These are phyloP conservation scores for Erythrobasidium hasegawianum DNA, from an alignment of 1,284 basidiomycete species.

Conservation along the genomic window DNA sequence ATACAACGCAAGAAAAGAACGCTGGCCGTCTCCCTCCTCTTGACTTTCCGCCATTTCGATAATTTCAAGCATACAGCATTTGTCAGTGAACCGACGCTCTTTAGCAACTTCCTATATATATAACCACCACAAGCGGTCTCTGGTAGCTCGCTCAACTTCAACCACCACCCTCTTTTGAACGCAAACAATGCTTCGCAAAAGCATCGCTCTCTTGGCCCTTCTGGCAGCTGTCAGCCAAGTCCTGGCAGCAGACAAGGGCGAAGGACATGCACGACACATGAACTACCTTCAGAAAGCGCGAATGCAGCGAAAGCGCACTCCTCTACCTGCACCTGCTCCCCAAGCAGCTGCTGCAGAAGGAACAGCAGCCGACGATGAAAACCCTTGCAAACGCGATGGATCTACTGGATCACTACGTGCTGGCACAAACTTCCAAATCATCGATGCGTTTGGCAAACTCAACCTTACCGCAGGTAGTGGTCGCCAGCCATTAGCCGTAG, in stretches of 20 bases:
- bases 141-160: background rate
- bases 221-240: conserved; percentile 17
- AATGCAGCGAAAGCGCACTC: conserved; percentile 13
- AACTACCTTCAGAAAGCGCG: conserved; percentile 14
- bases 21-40: background rate
- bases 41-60: background rate
- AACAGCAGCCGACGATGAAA: conserved; percentile 5
- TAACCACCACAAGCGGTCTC: background rate
- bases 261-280: conserved; percentile 2
- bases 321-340: background rate
- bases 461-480: background rate
- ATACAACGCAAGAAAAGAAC: background rate
- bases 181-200: conserved; percentile 15
- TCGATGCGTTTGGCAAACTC: background rate
- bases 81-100: too few species aligned
- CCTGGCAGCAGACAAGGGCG: conserved; percentile 5
- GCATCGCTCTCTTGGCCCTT: conserved; percentile 12
- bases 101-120: too few species aligned
- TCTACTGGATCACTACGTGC: background rate
- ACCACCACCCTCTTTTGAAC: background rate
- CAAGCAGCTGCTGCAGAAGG: background rate
- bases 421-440: background rate
- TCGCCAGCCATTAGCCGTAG: conserved; percentile 1
- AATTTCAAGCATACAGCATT: too few species aligned
- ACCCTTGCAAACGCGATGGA: conserved; percentile 31